Percentiles rank a stretch among this genome's conserved stretches.
These are phyloP conservation scores for Candolleomyces aberdarensis DNA, from an alignment of 768 basidiomycete species.

Conservation along the genomic window DNA sequence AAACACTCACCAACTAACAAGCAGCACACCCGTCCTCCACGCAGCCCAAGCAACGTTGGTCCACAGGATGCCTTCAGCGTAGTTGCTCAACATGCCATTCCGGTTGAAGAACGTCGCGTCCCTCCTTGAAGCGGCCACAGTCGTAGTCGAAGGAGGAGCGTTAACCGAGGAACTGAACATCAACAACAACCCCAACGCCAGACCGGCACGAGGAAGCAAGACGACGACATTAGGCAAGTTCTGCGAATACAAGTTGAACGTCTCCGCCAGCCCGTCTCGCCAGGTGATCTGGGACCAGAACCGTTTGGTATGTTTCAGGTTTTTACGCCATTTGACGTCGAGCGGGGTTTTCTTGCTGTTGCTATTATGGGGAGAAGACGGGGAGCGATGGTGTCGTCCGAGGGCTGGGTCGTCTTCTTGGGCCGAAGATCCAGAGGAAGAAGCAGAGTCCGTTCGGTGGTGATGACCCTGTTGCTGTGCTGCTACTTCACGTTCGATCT, in stretches of 20 bases:
- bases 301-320: not conserved
- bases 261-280: constrained; percentile 66
- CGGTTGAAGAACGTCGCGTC: constrained; percentile 74
- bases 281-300: constrained; percentile 14
- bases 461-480: not conserved
- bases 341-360: not conserved
- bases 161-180: constrained; percentile 12
- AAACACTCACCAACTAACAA: constrained; percentile 61
- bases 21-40: constrained; percentile 67
- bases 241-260: constrained; percentile 80
- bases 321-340: not conserved
- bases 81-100: constrained; percentile 67
- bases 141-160: not conserved
- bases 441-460: not conserved
- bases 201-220: constrained; percentile 80
- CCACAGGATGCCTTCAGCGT: constrained; percentile 75
- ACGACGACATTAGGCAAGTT: constrained; percentile 78
- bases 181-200: constrained; percentile 71
- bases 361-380: not conserved
- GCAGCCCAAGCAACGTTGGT: constrained; percentile 81
- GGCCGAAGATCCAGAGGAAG: not conserved
- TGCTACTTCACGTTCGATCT: not conserved
- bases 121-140: constrained; percentile 44
- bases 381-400: not conserved
- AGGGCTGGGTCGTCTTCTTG: constrained; percentile 6